These are phyloP conservation scores for Triticum aestivum DNA, from an alignment of 176 grass and related monocot genomes.

Conservation along the genomic window DNA sequence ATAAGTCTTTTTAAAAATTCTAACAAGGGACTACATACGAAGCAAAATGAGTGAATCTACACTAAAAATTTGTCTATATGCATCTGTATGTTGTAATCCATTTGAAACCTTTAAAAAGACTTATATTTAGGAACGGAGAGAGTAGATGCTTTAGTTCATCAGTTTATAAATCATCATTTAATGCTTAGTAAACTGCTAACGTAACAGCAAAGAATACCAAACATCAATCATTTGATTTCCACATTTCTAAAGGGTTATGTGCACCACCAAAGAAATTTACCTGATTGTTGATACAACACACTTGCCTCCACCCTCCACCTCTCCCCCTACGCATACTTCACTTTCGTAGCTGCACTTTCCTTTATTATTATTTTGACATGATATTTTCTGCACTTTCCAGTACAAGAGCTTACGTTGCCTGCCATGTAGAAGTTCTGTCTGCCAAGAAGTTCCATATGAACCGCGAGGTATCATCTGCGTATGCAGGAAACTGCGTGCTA, in stretches of 20 bases:
- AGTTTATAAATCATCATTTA: not conserved
- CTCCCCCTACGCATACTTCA: constrained; percentile 70
- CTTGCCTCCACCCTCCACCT: constrained; percentile 72
- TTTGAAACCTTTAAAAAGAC: too few species aligned
- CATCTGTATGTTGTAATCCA: too few species aligned
- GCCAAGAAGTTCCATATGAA: constrained; percentile 95
- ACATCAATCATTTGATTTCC: not conserved
- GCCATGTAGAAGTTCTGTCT: constrained; percentile 50
- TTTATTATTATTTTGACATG: too few species aligned
- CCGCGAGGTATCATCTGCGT: constrained; percentile 82
- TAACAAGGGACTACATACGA: too few species aligned
- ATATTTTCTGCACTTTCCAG: constrained; percentile 25
- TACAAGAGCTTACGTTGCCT: constrained; percentile 57
- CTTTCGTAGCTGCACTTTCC: constrained; percentile 36
- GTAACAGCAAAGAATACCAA: not conserved
- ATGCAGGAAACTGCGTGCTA: constrained; percentile 48
- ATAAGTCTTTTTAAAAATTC: too few species aligned
- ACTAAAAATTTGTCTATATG: too few species aligned
- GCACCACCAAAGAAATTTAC: constrained; percentile 27
- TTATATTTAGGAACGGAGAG: too few species aligned
- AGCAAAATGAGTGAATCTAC: too few species aligned
- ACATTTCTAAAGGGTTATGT: not conserved
- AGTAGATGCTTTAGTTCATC: not conserved
- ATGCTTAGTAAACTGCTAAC: not conserved
- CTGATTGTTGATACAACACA: constrained; percentile 86